Conservation (phyloP, 2,329 filamentous ascomycete genomes). For the Cladosporium sp. region DNA sequence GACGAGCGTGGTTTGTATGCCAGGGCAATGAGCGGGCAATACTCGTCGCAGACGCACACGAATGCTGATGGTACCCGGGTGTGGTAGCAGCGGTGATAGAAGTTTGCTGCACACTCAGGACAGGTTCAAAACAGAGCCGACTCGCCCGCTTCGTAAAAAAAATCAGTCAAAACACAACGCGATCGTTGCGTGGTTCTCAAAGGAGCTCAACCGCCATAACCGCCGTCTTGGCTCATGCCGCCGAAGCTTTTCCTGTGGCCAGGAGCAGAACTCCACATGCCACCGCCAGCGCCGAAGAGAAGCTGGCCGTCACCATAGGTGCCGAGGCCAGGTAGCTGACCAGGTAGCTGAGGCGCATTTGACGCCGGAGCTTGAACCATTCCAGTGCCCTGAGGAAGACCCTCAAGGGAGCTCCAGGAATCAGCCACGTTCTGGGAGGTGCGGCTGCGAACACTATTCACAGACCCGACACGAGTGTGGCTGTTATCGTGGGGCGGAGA, state of each 20-base stretch:
- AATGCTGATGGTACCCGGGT: too few relatives aligned
- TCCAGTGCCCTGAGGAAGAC: slow-evolving; percentile 17
- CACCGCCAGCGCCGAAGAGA: slow-evolving; percentile 35
- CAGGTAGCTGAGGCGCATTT: slow-evolving; percentile 8
- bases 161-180: neutral
- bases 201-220: slow-evolving; percentile 2
- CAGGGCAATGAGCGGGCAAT: too few relatives aligned
- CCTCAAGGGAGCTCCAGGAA: slow-evolving; percentile 22
- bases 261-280: slow-evolving; percentile 33
- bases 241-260: slow-evolving; percentile 8
- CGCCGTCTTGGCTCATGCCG: slow-evolving; percentile 6
- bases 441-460: slow-evolving; percentile 36
- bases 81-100: too few relatives aligned
- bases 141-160: too few relatives aligned
- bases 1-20: too few relatives aligned
- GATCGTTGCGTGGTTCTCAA: neutral
- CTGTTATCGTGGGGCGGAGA: slow-evolving; percentile 23
- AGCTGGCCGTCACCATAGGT: slow-evolving; percentile 33
- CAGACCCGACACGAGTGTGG: slow-evolving; percentile 42
- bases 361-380: slow-evolving; percentile 14
- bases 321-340: slow-evolving; percentile 15
- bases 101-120: too few relatives aligned
- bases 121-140: too few relatives aligned
- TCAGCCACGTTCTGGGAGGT: slow-evolving; percentile 26
- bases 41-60: too few relatives aligned